Base-by-base conservation (phyloP, 1,284 basidiomycete species). In the Cryptococcus neoformans region DNA sequence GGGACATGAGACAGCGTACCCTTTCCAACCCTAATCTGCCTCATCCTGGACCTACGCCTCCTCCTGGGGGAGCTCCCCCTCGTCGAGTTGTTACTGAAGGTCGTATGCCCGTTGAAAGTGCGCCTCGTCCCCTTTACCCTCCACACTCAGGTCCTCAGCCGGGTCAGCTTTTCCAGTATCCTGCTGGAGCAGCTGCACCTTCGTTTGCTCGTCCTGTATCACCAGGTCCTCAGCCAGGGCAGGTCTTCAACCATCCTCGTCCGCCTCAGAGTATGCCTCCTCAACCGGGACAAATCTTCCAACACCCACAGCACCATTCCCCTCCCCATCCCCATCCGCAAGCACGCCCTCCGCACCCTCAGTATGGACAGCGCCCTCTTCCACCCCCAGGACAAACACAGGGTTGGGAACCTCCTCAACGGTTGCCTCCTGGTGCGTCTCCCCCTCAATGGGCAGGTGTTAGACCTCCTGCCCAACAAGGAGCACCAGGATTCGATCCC, bases 251-350 rank as follows among this genome's bases (percentile, higher is more conserved):
- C 44, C 58, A 44, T 37, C 17, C 52, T 36, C 16, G 9, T 12
- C 38, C 42, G 16, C 41, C 52, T 3, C 46, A 47, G 14, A 28
- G 46, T 28, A 44, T 44, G 42, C 17, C 51, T 11, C 66, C 75
- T n/a, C 75, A 77, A 59, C 75, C 76, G 2, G 76, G 75, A 8
- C 75, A 78, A 60, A 64, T 76, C 4, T 78, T 75, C 62, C 73
- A 52, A 35, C 44, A 48, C 9, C 41, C 48, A 2, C 41, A 51
- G 41, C 55, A 45, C 44, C 53, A 49, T 14, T 57, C 51, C 28
- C 51, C 50, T 11, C 49, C 53, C 28, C 46, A 37, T 17, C 39
- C 47, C 17, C 41, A 41, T 37, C 46, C 28, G 12, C 51, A 51
- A 47, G 37, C 28, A 9, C 39, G 44, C 44, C 50, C 42, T 9